Base-by-base conservation (phyloP, 2,329 filamentous ascomycete species). In the Ascomycota sp. region DNA sequence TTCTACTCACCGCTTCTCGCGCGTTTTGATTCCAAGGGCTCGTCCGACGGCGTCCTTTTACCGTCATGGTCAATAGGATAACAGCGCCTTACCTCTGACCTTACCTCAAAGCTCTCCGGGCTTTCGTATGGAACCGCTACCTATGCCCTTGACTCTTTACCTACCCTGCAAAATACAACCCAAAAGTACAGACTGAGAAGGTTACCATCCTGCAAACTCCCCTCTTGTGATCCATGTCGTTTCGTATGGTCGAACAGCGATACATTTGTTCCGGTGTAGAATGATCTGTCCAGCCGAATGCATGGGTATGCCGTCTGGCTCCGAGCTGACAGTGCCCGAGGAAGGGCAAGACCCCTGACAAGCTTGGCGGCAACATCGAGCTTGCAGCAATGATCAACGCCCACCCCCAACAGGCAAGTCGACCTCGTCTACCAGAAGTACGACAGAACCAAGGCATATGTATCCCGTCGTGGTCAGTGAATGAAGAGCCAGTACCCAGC, bases 41-140 rank as follows among this genome's bases (percentile, higher is more conserved):
- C 27, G n/a, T 5, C 16, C 9, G 9, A 25, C 25, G 30, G 27
- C 28, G 7, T 27, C 29, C 30, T 10, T 33, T 30, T 12, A 33
- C 16, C 41, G 38, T 7, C 25, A 9, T 40, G 45, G 49, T 49
- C 49, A 53, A 47, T 44, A 52, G 51, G 50, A 52, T 41, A 49
- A 46, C 45, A 51, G 54, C 45, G 48, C 49, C 61, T 66, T 66
- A 65, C 61, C 62, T 62, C 61, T 61, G 58, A 64, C 60, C 59
- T 63, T 64, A 63, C 62, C 59, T 62, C 48, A 7, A 43, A 48
- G 33, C 28, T 34, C 33, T 35, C 10, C 35, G 30, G 27, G 28
- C n/a, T 28, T 37, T 34, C 36, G 33, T 35, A 33, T 35, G 33
- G 34, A 39, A 33, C 38, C 29, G 26, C 32, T 26, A 32, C 30